Percentiles rank a stretch among this genome's conserved stretches.
phyloP scores from a whole-genome alignment of 78 protist genomes.

The Protostelium mycophagum region DNA sequence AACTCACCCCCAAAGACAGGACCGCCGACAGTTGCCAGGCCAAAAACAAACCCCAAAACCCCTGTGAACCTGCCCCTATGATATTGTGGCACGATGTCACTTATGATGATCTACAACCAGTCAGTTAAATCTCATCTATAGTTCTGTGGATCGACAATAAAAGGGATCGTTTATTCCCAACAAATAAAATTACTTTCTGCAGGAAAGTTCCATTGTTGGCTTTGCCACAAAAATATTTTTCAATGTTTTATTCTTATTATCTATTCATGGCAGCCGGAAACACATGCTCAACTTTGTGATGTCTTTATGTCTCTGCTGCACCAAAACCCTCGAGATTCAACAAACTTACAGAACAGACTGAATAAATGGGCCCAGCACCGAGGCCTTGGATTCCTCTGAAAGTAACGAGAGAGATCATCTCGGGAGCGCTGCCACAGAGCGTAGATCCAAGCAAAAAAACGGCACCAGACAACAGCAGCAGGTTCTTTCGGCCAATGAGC shows the following conservation, averaged over 20 bases:
- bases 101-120: conserved; percentile 19
- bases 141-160: no score
- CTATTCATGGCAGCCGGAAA: no score
- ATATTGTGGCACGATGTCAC: conserved; percentile 49
- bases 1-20: conserved; percentile 67
- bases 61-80: conserved; percentile 59
- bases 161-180: no score
- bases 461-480: conserved; percentile 8
- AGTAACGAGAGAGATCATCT: conserved; percentile 20
- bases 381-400: conserved; percentile 47
- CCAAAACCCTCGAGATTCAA: no score
- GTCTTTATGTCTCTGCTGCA: no score
- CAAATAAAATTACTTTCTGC: no score
- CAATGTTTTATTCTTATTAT: no score
- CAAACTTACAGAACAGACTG: neutral
- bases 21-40: conserved; percentile 43
- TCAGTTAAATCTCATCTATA: no score
- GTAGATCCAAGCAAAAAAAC: conserved; percentile 31
- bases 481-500: conserved; percentile 40
- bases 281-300: no score
- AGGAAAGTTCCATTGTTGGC: no score
- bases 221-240: no score
- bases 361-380: conserved; percentile 43
- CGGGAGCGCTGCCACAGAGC: conserved; percentile 17
- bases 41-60: conserved; percentile 50